Evolutionary conservation across 352 stramenopile genomes (phyloP), one percentile per base, ranked within the genome.

Genomic region (Thraustochytrium striatum): DNA sequence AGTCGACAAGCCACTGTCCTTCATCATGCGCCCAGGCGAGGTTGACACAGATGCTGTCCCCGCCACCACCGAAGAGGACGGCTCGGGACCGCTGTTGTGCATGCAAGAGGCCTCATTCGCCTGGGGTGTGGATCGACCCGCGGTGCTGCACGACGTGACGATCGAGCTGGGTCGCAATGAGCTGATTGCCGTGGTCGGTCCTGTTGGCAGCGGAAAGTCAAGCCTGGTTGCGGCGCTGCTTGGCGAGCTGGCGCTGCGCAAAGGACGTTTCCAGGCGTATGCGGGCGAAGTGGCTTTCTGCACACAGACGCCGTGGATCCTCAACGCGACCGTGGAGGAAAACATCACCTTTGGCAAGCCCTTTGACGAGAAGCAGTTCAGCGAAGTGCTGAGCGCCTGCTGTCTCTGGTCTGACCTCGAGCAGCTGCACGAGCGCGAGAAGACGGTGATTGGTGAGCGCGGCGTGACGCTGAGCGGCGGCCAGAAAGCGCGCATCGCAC

Each of bases 281-380:
- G 82, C 81, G 47, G 86, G 87, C 2, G 82, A 58, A 30, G 81
- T 97, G 0, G 89, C 92, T 1, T 97, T 95, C 81, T 91, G 88
- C 35, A 85, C 90, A 21, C 92, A 98, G 83, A 89, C 86, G 13
- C 87, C 94, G 39, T 97, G 93, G 85, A 85, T 98, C 55, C 83
- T 97, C 36, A 94, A 96, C 70, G 87, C 87, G 9, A 96, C 86
- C 39, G 83, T 97, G 21, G 81, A 90, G 68, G 90, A 96, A n/a
- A 98, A 98, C 81, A 96, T 98, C 61, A 50, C 93, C 5, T 97
- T 95, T 80, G 89, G 89, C 32, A 72, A 86, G 30, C 82, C 83
- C 9, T 91, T 85, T 39, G 86, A 93, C 44, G 79, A 90, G 52
- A 73, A 83, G 43, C 86, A 83, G 36, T 81, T 59, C 57, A 21